Evolutionary conservation across 2,329 filamentous ascomycete genomes (phyloP), one percentile per base, ranked within the genome.

Genomic region (Trichoderma gracile): DNA sequence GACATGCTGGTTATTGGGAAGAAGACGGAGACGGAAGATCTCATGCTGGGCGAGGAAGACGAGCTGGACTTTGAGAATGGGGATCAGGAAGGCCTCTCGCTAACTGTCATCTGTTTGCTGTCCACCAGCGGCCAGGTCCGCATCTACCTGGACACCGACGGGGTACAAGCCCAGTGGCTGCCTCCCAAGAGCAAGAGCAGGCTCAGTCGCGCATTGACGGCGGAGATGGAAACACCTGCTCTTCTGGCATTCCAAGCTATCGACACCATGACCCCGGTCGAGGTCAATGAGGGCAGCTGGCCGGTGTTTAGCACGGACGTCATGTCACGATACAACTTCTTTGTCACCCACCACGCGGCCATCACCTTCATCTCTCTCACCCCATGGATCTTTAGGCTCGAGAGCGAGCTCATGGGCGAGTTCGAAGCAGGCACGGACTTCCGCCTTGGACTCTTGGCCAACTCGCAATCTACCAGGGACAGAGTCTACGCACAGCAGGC

Each of bases 131-230:
- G 86, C 3, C 84, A 85, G 70, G 77, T 88, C 63, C 81, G 85
- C 49, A 78, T 89, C 43, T 88, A 86, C 68, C 77, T 89, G 14
- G 86, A 89, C 68, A 69, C 86, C 2, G 82, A 87, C 10, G 85
- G 85, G 1, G 80, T 88, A 17, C 83, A 89, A 71, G 86, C 86
- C n/a, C 84, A 88, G 71, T 89, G 86, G 86, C 76, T 89, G 21
- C 85, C 85, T 1, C 84, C 84, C 7, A 84, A 81, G 64, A 79
- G 77, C 69, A 86, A 82, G 69, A 79, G 78, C 1, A 83, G 78
- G 69, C 66, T 78, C 43, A 74, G 76, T n/a, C 76, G 77, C 12
- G 72, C 80, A 12, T 67, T 76, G 19, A 76, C 76, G 2, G 75
- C 76, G 1, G 73, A 76, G 14, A 68, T 73, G 2, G 76, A 79